Conservation (phyloP, 108 stramenopile species). For the Nitzschia palea region DNA sequence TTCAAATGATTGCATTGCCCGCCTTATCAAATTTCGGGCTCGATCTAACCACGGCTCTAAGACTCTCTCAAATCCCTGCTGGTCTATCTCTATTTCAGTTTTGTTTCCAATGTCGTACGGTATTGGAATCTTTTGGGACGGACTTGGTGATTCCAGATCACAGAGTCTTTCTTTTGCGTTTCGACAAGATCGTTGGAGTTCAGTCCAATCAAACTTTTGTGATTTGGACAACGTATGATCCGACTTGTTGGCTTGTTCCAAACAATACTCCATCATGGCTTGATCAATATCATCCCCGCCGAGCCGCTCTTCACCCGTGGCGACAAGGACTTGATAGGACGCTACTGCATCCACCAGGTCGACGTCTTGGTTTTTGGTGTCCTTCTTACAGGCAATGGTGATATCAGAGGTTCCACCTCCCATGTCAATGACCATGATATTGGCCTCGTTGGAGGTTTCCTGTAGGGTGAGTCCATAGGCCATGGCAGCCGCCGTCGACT, state of each 20-base stretch:
- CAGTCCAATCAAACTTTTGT: not conserved
- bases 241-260: not conserved
- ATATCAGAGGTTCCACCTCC: constrained; percentile 89
- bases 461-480: constrained; percentile 74
- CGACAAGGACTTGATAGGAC: constrained; percentile 59
- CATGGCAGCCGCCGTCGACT: constrained; percentile 84
- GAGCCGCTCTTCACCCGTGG: constrained; percentile 59
- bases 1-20: constrained; percentile 26
- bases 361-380: constrained; percentile 13
- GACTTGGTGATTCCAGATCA: constrained; percentile 38
- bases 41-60: constrained; percentile 29
- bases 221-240: not conserved
- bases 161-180: constrained; percentile 75
- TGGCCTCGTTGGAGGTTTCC: constrained; percentile 26
- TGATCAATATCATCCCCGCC: constrained; percentile 87
- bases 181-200: constrained; percentile 51
- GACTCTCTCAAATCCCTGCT: constrained; percentile 13
- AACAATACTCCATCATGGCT: constrained; percentile 41
- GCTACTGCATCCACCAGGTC: not conserved
- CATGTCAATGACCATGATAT: constrained; percentile 85
- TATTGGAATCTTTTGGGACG: constrained; percentile 15
- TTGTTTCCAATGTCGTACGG: not conserved
- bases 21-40: constrained; percentile 24
- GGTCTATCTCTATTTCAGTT: constrained; percentile 8
- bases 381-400: constrained; percentile 55